These are phyloP conservation scores for Phalaenopsis equestris DNA, from an alignment of 106 monocot species.

Conservation along the genomic window DNA sequence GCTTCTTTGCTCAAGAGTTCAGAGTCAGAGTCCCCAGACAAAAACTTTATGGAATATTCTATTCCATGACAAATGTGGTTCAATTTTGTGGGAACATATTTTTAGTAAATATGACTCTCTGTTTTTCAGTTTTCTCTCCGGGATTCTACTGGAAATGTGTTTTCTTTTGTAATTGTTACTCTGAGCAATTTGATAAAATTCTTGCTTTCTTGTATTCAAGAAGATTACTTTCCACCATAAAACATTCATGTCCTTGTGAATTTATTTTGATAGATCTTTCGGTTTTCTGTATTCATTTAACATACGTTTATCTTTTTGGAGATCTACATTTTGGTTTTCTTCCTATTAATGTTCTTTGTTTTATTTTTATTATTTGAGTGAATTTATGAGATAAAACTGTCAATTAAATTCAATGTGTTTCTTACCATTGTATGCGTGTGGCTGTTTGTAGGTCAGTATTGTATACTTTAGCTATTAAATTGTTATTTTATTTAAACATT, in stretches of 20 bases:
- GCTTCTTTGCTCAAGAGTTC: too few relatives aligned
- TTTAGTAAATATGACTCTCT: background rate
- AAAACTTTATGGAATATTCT: background rate
- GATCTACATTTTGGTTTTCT: background rate
- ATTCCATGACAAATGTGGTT: background rate
- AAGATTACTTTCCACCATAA: background rate
- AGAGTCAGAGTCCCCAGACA: background rate
- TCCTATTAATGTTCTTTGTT: background rate
- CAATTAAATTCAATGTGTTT: background rate
- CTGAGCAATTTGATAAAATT: too few relatives aligned
- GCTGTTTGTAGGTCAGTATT: background rate
- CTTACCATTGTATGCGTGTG: background rate
- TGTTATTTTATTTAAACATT: background rate
- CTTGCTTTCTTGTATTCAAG: too few relatives aligned
- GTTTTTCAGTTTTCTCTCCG: background rate
- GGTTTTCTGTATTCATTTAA: background rate
- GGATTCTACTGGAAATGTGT: background rate
- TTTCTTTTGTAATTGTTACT: background rate
- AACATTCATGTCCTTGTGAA: background rate
- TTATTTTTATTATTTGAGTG: background rate
- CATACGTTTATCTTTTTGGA: background rate
- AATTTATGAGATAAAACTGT: background rate
- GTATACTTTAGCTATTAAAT: background rate
- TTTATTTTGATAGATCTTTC: background rate
- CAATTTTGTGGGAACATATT: background rate